A percentile compares a stretch with the other conserved stretches of the same genome.
Evolutionary conservation across 73 alveolate species (phyloP).

Genomic region (Paraurostyla sp.): DNA sequence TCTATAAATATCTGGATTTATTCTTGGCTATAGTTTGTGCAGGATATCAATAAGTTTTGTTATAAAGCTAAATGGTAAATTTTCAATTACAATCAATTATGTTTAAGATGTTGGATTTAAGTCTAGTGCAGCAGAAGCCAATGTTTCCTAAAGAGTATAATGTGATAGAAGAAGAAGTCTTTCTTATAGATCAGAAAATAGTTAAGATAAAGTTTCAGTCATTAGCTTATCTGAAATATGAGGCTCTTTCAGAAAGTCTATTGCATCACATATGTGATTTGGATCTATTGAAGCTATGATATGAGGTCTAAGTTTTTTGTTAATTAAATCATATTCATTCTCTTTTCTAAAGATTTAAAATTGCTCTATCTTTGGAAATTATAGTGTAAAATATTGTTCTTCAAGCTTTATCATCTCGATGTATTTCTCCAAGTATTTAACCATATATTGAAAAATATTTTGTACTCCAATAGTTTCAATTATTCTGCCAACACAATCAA

Average conservation of each 20-base stretch:
- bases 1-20: conserved; percentile 44
- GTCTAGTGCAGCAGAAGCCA: neutral
- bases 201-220: neutral
- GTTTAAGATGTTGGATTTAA: neutral
- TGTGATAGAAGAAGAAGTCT: conserved; percentile 7
- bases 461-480: neutral
- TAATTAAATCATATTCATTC: conserved; percentile 43
- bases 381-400: neutral
- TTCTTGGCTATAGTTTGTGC: neutral
- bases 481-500: conserved; percentile 11
- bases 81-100: neutral
- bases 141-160: conserved; percentile 12
- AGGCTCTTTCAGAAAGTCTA: conserved; percentile 15
- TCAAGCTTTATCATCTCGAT: neutral
- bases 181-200: conserved; percentile 50
- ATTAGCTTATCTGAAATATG: neutral
- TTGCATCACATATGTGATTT: conserved; percentile 9
- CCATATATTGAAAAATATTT: conserved; percentile 6
- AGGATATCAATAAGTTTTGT: conserved; percentile 3
- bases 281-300: neutral
- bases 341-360: conserved; percentile 12
- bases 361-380: conserved; percentile 13
- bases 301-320: conserved; percentile 36
- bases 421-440: conserved; percentile 7
- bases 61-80: conserved; percentile 9